phyloP scores from a whole-genome alignment of 257 asterid species.

The Solanum sejunctum region DNA sequence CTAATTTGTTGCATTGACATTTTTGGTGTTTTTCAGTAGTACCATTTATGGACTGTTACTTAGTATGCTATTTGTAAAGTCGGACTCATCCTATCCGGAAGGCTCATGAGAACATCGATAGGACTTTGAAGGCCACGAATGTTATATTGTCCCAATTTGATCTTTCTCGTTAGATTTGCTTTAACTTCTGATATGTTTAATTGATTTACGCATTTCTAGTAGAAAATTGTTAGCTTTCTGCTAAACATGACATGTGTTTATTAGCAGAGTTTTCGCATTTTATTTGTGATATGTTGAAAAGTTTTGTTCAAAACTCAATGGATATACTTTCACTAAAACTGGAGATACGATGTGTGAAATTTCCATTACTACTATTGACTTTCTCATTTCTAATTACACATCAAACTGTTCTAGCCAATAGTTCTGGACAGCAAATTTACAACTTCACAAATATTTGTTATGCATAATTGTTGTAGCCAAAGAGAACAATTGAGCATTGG shows the following conservation, averaged over 20 bases:
- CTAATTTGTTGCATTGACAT: too few species aligned
- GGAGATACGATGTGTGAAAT: too few species aligned
- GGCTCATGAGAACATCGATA: conserved; percentile 96
- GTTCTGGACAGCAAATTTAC: too few species aligned
- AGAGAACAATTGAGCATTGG: too few species aligned
- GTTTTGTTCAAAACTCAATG: too few species aligned
- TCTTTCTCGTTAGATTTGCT: conserved; percentile 67
- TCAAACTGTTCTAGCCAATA: too few species aligned
- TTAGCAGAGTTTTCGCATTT: background rate
- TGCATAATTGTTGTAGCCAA: too few species aligned
- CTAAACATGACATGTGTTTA: background rate
- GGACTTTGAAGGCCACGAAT: conserved; percentile 88
- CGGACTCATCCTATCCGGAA: conserved; percentile 89
- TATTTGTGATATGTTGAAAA: too few species aligned
- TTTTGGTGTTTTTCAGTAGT: background rate
- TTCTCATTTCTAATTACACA: too few species aligned
- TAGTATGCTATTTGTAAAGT: conserved; percentile 34
- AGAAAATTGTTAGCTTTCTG: background rate
- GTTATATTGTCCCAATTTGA: conserved; percentile 84
- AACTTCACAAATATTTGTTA: too few species aligned
- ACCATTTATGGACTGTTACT: background rate
- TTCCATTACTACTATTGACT: too few species aligned
- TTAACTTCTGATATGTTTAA: background rate
- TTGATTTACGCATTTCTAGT: background rate
- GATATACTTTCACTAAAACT: background rate